Percentiles rank a stretch among this genome's conserved stretches.
Conservation (phyloP, 768 basidiomycete species). For the Suillus americanus region DNA sequence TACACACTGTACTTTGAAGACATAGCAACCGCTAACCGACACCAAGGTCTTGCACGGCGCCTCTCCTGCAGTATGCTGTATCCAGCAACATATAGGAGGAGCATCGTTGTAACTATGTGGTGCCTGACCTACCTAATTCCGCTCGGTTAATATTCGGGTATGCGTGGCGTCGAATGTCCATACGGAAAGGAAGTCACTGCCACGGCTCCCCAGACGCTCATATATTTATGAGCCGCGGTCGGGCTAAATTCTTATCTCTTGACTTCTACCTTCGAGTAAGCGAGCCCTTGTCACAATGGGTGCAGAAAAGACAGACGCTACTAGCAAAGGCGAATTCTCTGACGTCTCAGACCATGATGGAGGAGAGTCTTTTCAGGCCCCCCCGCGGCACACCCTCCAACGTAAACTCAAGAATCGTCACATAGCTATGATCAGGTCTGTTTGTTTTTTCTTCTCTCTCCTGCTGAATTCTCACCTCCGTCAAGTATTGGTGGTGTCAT, state of each 20-base stretch:
- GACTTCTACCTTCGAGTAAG: no score
- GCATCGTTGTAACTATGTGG: neutral
- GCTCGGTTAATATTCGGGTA: neutral
- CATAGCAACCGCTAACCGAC: no score
- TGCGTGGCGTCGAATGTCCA: neutral
- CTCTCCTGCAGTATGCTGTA: no score
- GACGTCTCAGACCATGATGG: conserved; percentile 23
- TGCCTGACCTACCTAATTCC: neutral
- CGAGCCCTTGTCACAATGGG: conserved; percentile 7
- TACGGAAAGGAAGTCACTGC: neutral
- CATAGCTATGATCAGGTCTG: conserved; percentile 78
- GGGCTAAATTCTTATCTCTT: neutral
- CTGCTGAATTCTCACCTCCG: neutral
- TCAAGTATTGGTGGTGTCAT: conserved; percentile 60
- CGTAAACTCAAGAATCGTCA: conserved; percentile 76
- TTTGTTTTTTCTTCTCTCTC: neutral
- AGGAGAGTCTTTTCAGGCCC: conserved; percentile 17
- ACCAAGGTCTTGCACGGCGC: no score
- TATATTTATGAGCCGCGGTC: neutral
- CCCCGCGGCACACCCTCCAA: conserved; percentile 32
- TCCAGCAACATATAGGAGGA: neutral
- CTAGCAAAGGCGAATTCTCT: conserved; percentile 9
- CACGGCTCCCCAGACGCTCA: neutral
- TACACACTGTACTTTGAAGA: no score
- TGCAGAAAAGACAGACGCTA: conserved; percentile 21